Evolutionary conservation across 257 asterid genomes (phyloP), one percentile per base, ranked within the genome.

Genomic region (Fraxinus cuspidata): DNA sequence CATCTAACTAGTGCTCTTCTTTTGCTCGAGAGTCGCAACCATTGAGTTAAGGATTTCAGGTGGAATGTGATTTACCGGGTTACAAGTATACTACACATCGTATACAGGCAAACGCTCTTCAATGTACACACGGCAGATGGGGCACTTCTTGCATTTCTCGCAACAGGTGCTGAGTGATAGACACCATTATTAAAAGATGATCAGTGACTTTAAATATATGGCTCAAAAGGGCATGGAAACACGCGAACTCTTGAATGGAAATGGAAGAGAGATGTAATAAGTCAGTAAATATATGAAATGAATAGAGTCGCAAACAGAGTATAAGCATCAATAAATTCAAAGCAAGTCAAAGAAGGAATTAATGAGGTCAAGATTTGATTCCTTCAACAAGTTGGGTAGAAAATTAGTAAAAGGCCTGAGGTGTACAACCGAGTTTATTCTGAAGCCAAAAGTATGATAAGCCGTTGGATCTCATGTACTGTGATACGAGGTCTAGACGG

Each of bases 71-170:
- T 53, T 73, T 73, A 77, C 79, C n/a, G 70, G 40, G 72, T 25
- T 7, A 15, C 35, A 21, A 28, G 67, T 71, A 49, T 23, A 38
- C 85, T 89, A 92, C 72, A 89, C 97, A 21, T 95, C 99, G 63
- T 80, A 73, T 63, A 95, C 93, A 27, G 85, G 91, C 71, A 91
- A 35, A 60, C 96, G 97, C 31, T 90, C 99, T 67, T 93, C 97
- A 67, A 95, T 85, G 64, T 83, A 83, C 34, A 95, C 86, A 2
- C 98, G 96, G 80, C 99, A 95, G 60, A 95, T 86, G 42, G 99
- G 99, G 86, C 99, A 95, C 82, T 83, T 91, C 91, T 93, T 91
- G 89, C 99, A 95, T 88, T 88, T 93, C 31, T 88, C 98, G 27
- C 94, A 81, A 67, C 98, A 93, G 49, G 84, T 51, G 86, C 99